Base-by-base conservation (phyloP, 352 stramenopile genomes). In the Blastocystis sp. region DNA sequence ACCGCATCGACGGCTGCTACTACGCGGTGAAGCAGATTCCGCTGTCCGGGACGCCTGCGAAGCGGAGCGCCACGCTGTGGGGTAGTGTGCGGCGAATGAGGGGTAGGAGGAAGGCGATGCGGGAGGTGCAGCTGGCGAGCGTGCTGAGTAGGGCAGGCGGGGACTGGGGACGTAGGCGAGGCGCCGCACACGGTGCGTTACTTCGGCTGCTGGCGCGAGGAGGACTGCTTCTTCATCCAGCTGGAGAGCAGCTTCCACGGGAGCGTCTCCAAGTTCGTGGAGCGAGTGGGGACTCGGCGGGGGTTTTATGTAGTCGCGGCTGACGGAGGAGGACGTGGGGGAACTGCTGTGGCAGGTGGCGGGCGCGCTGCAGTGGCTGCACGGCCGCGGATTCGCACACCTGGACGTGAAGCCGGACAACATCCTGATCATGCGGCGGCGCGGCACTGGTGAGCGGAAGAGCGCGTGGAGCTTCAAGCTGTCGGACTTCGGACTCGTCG, bases 381-480 rank as follows among this genome's bases (percentile, higher is more conserved):
- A 95, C 87, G 90, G 92, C 64, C 89, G 91, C 67, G 92, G 92
- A 86, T 89, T 94, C 24, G 91, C 94, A 67, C 91, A 88, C 48
- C 48, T 87, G 34, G 87, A 89, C 57, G 86, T 88, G 16, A 93
- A 95, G 84, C 92, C 92, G 0, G 92, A 95, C 79, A 95, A 95
- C 87, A 86, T 95, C 63, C 87, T 95, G 32, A 64, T 81, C 36
- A 21, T 54, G 29, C 36, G 48, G 18, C 40, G 46, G 46, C 34
- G 63, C 21, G 63, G 48, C 44, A 18, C 63, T 18, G 36, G 42
- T 29, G 63, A 29, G 2, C 14, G 40, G 14, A 38, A 46, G 7
- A 65, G n/a, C 18, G 46, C 4, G 1, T 81, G 69, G 69, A 21
- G 27, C 4, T 64, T 81, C 34, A 81, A 81, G 42, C 53, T 81